A percentile compares a stretch with the other conserved stretches of the same genome.
Conservation (phyloP, 441 rosid genomes). For the Bruguiera hainesii region DNA sequence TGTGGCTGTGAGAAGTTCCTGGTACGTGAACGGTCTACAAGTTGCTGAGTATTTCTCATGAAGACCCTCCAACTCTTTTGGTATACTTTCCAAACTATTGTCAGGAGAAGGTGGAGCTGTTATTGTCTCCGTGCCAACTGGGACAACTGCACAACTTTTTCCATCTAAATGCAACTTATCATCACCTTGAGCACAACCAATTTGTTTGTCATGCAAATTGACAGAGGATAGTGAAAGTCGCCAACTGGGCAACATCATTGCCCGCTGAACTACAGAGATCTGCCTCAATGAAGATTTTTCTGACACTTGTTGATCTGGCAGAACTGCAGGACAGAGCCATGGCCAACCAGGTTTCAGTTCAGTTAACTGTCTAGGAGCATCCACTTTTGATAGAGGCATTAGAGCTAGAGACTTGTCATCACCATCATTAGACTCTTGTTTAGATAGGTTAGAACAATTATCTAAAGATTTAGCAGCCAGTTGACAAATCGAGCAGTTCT, state of each 20-base stretch:
- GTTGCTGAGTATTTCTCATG: slow-evolving; percentile 69
- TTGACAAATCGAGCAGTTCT: slow-evolving; percentile 59
- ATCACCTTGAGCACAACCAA: slow-evolving; percentile 24
- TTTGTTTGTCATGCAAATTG: slow-evolving; percentile 49
- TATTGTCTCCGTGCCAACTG: slow-evolving; percentile 28
- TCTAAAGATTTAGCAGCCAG: slow-evolving; percentile 25
- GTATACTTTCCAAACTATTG: slow-evolving; percentile 33
- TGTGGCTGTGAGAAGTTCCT: slow-evolving; percentile 65
- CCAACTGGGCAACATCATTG: slow-evolving; percentile 49
- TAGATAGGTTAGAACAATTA: slow-evolving; percentile 21
- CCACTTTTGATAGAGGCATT: slow-evolving; percentile 39
- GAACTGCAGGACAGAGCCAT: slow-evolving; percentile 39
- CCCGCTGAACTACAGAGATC: slow-evolving; percentile 56
- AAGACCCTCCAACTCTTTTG: slow-evolving; percentile 68
- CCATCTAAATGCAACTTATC: slow-evolving; percentile 37
- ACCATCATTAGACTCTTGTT: slow-evolving; percentile 25
- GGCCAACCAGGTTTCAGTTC: slow-evolving; percentile 61
- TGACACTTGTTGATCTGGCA: slow-evolving; percentile 21
- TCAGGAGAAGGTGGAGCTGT: slow-evolving; percentile 32
- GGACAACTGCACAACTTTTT: slow-evolving; percentile 58
- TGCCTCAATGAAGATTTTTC: slow-evolving; percentile 39
- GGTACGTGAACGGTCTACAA: slow-evolving; percentile 71
- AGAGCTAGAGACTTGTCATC: slow-evolving; percentile 32
- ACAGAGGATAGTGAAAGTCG: slow-evolving; percentile 45
- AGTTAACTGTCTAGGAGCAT: slow-evolving; percentile 27